Conservation (phyloP, 352 stramenopile genomes). For the Pythium oligandrum region DNA sequence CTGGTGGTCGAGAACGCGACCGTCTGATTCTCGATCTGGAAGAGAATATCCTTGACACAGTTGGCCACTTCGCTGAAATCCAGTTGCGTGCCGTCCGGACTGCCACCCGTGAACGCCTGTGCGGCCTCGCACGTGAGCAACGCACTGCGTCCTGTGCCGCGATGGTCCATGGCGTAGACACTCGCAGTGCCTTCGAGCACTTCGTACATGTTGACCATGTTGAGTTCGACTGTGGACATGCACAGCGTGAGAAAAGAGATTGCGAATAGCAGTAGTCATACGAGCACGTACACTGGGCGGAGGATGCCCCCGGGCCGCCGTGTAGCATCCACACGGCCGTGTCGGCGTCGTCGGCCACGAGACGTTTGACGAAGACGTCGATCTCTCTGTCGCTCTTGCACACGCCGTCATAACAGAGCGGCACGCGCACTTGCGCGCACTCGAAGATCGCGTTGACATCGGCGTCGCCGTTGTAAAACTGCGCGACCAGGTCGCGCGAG, state of each 20-base stretch:
- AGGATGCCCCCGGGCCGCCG: slow-evolving; percentile 37
- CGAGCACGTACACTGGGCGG: slow-evolving; percentile 5
- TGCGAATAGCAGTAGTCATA: too few relatives aligned
- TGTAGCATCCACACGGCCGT: slow-evolving; percentile 37
- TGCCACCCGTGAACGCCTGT: slow-evolving; percentile 19
- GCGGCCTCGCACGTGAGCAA: slow-evolving; percentile 37
- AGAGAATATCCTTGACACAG: slow-evolving; percentile 31
- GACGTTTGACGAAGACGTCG: slow-evolving; percentile 43
- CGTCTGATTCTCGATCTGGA: slow-evolving; percentile 31
- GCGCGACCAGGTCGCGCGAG: slow-evolving; percentile 1
- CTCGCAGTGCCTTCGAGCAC: slow-evolving; percentile 26
- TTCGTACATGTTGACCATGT: slow-evolving; percentile 32
- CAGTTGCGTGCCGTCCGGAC: slow-evolving; percentile 15
- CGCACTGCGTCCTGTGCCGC: slow-evolving; percentile 37
- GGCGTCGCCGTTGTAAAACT: slow-evolving; percentile 6
- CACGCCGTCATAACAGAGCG: slow-evolving; percentile 31
- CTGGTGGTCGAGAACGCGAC: slow-evolving; percentile 44
- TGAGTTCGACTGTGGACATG: slow-evolving; percentile 4
- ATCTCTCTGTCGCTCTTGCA: slow-evolving; percentile 30
- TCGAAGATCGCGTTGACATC: slow-evolving; percentile 19
- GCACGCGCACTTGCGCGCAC: slow-evolving; percentile 29
- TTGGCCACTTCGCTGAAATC: slow-evolving; percentile 18
- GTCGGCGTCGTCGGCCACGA: slow-evolving; percentile 9
- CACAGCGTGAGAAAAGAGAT: slow-evolving; percentile 3
- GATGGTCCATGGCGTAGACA: slow-evolving; percentile 61